Percentiles rank a stretch among this genome's conserved stretches.
Evolutionary conservation across 768 basidiomycete genomes (phyloP).

Genomic region (Hericium rajendrae): DNA sequence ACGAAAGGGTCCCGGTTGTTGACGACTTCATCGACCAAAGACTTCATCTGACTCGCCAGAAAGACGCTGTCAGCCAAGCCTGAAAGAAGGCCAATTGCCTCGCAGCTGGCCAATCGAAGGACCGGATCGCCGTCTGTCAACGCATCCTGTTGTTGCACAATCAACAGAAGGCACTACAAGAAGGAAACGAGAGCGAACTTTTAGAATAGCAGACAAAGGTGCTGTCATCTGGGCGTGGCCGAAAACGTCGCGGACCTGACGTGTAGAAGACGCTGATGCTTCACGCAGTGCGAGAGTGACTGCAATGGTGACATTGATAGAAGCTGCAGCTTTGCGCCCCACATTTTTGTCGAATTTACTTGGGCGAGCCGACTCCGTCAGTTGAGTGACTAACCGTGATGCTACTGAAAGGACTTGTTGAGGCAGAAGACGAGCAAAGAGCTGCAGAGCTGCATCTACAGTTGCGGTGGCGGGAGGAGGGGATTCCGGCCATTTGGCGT

Average conservation of each 20-base stretch:
- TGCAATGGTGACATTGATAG: conserved; percentile 71
- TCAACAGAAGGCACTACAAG: neutral
- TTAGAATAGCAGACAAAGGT: conserved; percentile 61
- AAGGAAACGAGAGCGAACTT: conserved; percentile 37
- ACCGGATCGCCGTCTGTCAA: conserved; percentile 73
- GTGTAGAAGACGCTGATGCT: conserved; percentile 40
- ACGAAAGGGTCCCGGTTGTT: conserved; percentile 88
- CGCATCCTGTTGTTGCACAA: conserved; percentile 43
- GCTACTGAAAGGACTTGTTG: conserved; percentile 60
- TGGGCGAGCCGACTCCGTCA: conserved; percentile 60
- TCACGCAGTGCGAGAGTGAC: conserved; percentile 59
- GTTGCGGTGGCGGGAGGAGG: conserved; percentile 74
- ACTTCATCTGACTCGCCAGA: conserved; percentile 80
- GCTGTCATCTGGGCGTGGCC: conserved; percentile 55
- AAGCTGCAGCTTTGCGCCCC: conserved; percentile 76
- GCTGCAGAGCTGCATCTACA: conserved; percentile 80
- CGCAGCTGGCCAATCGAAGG: conserved; percentile 72
- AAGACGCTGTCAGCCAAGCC: conserved; percentile 77
- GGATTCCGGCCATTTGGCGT: conserved; percentile 47
- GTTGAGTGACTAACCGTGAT: conserved; percentile 42
- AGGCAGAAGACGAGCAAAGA: conserved; percentile 74
- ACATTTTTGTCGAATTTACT: conserved; percentile 79
- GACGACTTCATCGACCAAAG: conserved; percentile 87
- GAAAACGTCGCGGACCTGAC: conserved; percentile 56
- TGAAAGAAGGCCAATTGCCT: conserved; percentile 81